Evolutionary conservation across 306 rosid species (phyloP).

Genomic region (Inga oerstediana): DNA sequence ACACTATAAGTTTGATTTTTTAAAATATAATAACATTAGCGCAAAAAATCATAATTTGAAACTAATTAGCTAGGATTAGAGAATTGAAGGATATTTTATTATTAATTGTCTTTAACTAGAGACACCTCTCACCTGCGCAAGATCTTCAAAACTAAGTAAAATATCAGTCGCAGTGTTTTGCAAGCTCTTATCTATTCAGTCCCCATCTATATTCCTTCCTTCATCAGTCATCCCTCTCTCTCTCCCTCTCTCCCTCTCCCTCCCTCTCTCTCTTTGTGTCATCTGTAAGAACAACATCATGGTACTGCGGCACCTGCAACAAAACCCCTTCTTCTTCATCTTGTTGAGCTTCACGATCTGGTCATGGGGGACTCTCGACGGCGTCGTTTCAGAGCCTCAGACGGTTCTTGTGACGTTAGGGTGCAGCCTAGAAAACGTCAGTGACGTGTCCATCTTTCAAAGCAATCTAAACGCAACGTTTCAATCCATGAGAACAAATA

Average conservation of each 20-base stretch:
- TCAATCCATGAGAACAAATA: conserved; percentile 30
- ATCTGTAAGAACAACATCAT: neutral
- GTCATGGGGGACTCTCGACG: conserved; percentile 5
- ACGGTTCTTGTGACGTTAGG: conserved; percentile 36
- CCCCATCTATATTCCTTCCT: neutral
- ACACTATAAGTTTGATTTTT: too few relatives aligned
- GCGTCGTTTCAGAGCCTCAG: conserved; percentile 45
- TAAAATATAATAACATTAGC: too few relatives aligned
- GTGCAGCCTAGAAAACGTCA: conserved; percentile 57
- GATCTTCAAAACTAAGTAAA: neutral
- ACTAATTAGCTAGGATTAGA: too few relatives aligned
- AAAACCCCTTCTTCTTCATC: neutral
- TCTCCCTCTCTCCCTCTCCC: neutral
- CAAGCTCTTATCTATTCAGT: neutral
- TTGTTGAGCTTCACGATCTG: neutral
- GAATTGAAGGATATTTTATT: too few relatives aligned
- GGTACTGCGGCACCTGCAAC: neutral
- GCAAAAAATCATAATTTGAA: too few relatives aligned
- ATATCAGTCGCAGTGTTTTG: neutral
- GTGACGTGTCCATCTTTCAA: conserved; percentile 35
- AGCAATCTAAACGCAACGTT: conserved; percentile 47
- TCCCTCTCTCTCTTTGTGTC: neutral
- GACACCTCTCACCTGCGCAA: neutral
- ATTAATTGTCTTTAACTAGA: neutral
- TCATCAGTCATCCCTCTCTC: neutral